Percentiles rank a stretch among this genome's conserved stretches.
These are phyloP conservation scores for Sclerotinia sclerotiorum DNA, from an alignment of 2,329 filamentous ascomycete species.

Conservation along the genomic window DNA sequence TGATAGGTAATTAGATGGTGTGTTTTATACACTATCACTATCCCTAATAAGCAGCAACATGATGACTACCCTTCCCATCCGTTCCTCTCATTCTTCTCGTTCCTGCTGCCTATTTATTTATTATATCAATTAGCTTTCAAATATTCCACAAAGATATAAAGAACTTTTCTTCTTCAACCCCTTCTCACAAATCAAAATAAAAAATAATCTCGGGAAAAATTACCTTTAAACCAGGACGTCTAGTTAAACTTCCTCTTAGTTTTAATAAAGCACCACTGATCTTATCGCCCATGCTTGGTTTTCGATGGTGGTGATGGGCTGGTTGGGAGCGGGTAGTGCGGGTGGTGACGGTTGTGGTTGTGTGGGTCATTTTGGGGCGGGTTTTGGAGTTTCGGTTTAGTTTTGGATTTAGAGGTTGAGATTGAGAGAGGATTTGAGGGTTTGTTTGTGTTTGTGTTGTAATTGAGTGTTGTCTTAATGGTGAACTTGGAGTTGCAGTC, in stretches of 20 bases:
- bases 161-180: too few relatives aligned
- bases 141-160: too few relatives aligned
- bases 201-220: background rate
- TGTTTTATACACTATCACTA: too few relatives aligned
- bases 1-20: too few relatives aligned
- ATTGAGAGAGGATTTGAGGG: background rate
- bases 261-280: slow-evolving; percentile 73
- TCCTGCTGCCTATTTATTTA: slow-evolving; percentile 59
- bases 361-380: slow-evolving; percentile 13
- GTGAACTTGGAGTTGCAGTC: background rate
- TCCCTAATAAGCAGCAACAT: slow-evolving; percentile 24
- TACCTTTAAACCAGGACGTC: slow-evolving; percentile 70
- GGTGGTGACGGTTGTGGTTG: slow-evolving; percentile 22
- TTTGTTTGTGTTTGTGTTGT: background rate
- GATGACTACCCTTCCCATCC: slow-evolving; percentile 61
- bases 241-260: slow-evolving; percentile 67
- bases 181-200: background rate
- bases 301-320: background rate
- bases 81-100: slow-evolving; percentile 73
- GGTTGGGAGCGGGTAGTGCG: background rate
- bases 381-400: background rate
- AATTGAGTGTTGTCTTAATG: background rate
- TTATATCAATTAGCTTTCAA: too few relatives aligned
- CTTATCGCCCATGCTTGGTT: slow-evolving; percentile 65
- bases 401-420: background rate